Base-by-base conservation (phyloP, 1,139 yeast species). In the Yamadazyma aaseri region DNA sequence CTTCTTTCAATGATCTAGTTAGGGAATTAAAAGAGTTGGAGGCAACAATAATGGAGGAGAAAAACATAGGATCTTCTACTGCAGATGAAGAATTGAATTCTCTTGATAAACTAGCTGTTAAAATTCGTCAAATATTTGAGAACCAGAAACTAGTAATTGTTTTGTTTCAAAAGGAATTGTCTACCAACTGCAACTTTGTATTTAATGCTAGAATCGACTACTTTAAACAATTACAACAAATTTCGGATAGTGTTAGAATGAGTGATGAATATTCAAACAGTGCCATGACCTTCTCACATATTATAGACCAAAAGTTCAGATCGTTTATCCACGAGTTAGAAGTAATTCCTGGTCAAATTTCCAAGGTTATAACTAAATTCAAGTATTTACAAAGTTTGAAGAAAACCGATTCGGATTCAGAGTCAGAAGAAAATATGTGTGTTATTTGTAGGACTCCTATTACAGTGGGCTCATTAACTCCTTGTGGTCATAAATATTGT, bases 401-500 rank as follows among this genome's bases (percentile, higher is more conserved):
- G 40, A 43, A 15, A 42, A 41, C 14, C 35, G 39, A 32, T 3
- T 36, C 41, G 4, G 57, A 50, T 11, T 18, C 6, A 3, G 55
- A 53, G 5, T 66, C 62, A 6, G 65, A 65, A 20, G 73, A 67
- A 3, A 55, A 71, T 40, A 60, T 72, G 32, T 92, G 97, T 58
- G 73, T 81, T 28, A 89, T 92, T 44, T 92, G 98, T 54, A 76
- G 83, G 16, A 70, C 78, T 3, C 55, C 73, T 2, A 86, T 89
- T 29, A 68, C 77, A 3, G 67, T 79, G 30, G 97, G 97, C 0
- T 73, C 92, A 0, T 65, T 90, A 40, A 82, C 95, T 0, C 79
- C 78, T 13, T 90, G 97, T 68, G 97, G 97, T 0, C 97, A 90
- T 57, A 81, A 81, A 47, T 90, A 83, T 53, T 90, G 97, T 53